Evolutionary conservation across 2,329 filamentous ascomycete species (phyloP).

Genomic region (Beauveria varroae): DNA sequence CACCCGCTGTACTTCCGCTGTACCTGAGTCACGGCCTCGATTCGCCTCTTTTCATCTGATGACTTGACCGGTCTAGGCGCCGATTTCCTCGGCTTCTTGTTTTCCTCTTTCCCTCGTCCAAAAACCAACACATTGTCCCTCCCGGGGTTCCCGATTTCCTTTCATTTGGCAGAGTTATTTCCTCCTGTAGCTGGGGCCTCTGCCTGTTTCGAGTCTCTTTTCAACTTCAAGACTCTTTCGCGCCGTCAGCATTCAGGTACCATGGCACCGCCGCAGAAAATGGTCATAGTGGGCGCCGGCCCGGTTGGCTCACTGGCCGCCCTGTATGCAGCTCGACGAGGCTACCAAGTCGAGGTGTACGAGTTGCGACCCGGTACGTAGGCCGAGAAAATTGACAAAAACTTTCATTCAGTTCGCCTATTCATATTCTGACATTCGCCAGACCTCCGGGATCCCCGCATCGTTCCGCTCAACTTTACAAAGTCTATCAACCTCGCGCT

Average conservation of each 20-base stretch:
- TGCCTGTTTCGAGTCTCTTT: neutral
- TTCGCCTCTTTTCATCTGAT: neutral
- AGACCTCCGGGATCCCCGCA: slow-evolving; percentile 83
- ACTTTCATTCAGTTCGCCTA: neutral
- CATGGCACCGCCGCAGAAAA: slow-evolving; percentile 49
- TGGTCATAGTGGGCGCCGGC: slow-evolving; percentile 82
- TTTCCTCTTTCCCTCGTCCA: neutral
- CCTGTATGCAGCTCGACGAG: slow-evolving; percentile 82
- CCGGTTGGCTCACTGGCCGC: slow-evolving; percentile 90
- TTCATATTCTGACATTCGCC: slow-evolving; percentile 10
- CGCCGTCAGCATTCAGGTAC: slow-evolving; percentile 12
- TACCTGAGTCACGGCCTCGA: neutral
- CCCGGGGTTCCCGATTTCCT: too few relatives aligned
- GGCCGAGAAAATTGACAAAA: neutral
- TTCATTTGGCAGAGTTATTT: neutral
- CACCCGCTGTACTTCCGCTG: neutral
- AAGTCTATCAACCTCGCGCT: slow-evolving; percentile 97
- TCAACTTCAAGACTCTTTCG: neutral
- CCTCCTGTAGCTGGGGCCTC: neutral
- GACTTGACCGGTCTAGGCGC: neutral
- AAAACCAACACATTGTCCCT: neutral
- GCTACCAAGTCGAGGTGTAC: slow-evolving; percentile 87
- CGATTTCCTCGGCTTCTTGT: neutral
- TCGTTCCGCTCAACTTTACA: slow-evolving; percentile 85
- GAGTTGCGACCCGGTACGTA: slow-evolving; percentile 79